These are phyloP conservation scores for Ramalina peruviana DNA, from an alignment of 495 filamentous ascomycete species.

Conservation along the genomic window DNA sequence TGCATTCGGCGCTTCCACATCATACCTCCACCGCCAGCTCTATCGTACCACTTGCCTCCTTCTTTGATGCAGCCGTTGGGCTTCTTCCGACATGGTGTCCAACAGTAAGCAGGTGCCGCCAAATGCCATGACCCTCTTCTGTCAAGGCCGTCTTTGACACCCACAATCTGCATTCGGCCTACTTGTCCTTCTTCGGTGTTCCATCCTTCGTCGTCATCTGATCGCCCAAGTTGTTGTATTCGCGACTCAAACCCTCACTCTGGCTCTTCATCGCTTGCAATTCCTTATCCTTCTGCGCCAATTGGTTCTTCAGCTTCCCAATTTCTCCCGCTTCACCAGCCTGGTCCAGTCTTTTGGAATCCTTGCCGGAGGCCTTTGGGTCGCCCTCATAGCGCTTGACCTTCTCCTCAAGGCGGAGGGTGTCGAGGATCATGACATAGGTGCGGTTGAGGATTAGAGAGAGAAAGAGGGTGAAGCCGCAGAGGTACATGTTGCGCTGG, in stretches of 20 bases:
- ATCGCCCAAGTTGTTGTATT: conserved; percentile 77
- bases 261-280: conserved; percentile 78
- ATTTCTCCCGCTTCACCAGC: conserved; percentile 64
- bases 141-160: too few species aligned
- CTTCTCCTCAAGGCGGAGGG: conserved; percentile 84
- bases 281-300: conserved; percentile 58
- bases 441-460: conserved; percentile 98
- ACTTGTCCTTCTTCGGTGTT: conserved; percentile 56
- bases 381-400: conserved; percentile 76
- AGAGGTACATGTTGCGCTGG: conserved; percentile 99
- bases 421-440: conserved; percentile 92
- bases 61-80: too few species aligned
- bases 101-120: too few species aligned
- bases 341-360: conserved; percentile 44
- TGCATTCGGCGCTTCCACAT: too few species aligned
- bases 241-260: conserved; percentile 54
- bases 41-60: too few species aligned
- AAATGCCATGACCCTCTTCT: too few species aligned
- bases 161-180: conserved; percentile 13
- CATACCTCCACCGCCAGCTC: too few species aligned
- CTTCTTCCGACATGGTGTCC: too few species aligned
- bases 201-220: conserved; percentile 46
- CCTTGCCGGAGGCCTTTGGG: conserved; percentile 57
- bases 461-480: conserved; percentile 97
- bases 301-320: conserved; percentile 54